Percentiles rank a stretch among this genome's conserved stretches.
Conservation (phyloP, 768 basidiomycete species). For the Phlebiopsis flavidoalba region DNA sequence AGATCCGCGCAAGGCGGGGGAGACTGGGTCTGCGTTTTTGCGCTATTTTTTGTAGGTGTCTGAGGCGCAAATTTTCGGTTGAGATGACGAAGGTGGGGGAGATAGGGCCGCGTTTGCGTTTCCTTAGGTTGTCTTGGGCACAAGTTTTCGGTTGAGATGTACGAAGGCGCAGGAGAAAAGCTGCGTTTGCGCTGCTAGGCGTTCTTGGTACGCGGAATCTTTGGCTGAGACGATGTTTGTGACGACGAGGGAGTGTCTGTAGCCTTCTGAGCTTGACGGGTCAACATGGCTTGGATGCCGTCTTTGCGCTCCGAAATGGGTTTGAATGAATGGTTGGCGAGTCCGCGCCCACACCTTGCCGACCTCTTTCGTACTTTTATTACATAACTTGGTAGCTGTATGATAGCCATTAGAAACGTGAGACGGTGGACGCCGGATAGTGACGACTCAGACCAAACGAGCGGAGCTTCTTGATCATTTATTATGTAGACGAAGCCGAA, state of each 20-base stretch:
- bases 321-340: constrained; percentile 76
- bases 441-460: constrained; percentile 65
- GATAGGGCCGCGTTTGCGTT: constrained; percentile 21
- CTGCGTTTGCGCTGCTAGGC: constrained; percentile 26
- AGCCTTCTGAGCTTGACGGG: constrained; percentile 41
- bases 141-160: not conserved
- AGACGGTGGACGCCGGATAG: not conserved
- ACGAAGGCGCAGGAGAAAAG: constrained; percentile 7
- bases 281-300: constrained; percentile 81
- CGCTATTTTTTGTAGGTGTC: not conserved
- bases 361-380: too few relatives aligned
- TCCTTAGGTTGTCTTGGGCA: not conserved
- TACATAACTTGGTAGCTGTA: too few relatives aligned
- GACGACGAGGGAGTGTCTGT: not conserved
- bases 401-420: too few relatives aligned
- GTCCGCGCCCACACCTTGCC: constrained; percentile 86
- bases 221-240: not conserved
- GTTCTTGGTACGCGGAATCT: not conserved
- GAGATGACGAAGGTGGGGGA: not conserved
- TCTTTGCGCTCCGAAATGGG: constrained; percentile 77
- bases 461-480: constrained; percentile 38
- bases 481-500: constrained; percentile 62
- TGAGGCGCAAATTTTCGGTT: not conserved
- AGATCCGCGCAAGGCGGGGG: too few relatives aligned
- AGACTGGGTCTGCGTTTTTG: not conserved